A percentile compares a stretch with the other conserved stretches of the same genome.
Evolutionary conservation across 306 rosid species (phyloP).

Genomic region (Neltuma alba): DNA sequence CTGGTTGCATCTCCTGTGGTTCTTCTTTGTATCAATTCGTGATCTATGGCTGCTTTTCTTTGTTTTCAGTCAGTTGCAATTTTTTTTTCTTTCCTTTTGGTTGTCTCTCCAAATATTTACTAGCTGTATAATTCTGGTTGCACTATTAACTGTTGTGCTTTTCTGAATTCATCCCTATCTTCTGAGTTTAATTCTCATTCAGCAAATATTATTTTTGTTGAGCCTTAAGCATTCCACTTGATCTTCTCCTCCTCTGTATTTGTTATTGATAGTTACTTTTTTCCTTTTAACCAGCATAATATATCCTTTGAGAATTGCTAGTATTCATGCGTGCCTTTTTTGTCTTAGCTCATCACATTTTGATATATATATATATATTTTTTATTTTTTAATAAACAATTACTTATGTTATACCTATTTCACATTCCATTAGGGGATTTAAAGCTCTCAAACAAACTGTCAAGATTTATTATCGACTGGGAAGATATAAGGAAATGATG

Average conservation of each 20-base stretch:
- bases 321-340: conserved; percentile 18
- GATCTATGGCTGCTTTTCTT: neutral
- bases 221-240: neutral
- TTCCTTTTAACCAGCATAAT: neutral
- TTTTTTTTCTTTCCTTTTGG: conserved; percentile 5
- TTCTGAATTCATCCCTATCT: neutral
- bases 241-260: neutral
- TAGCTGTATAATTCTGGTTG: neutral
- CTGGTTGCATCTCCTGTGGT: neutral
- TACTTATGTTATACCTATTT: conserved; percentile 25
- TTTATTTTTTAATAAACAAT: conserved; percentile 18
- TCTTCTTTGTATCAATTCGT: neutral
- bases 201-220: neutral
- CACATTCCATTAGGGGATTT: conserved; percentile 73
- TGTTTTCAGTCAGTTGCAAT: neutral
- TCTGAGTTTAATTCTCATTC: neutral
- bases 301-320: neutral
- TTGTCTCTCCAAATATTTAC: neutral
- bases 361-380: conserved; percentile 10
- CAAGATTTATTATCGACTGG: conserved; percentile 89
- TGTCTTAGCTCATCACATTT: conserved; percentile 20
- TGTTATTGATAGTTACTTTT: neutral
- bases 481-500: conserved; percentile 96
- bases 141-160: neutral
- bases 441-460: conserved; percentile 97